Conservation (phyloP, 2,329 filamentous ascomycete genomes). For the Ampelomyces quisqualis region DNA sequence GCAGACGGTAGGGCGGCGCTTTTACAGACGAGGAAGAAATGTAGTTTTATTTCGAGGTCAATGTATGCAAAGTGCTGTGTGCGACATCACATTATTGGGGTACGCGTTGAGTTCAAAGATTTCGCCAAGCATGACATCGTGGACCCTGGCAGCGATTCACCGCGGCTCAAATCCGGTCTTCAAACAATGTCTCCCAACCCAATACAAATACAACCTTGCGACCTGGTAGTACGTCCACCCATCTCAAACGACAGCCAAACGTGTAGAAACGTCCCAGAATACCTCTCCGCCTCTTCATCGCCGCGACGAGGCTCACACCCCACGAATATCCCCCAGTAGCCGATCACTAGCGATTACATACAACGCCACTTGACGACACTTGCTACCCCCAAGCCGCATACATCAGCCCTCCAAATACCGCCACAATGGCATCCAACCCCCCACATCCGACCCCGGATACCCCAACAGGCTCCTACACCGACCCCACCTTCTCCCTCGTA, state of each 20-base stretch:
- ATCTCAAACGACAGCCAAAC: too few relatives aligned
- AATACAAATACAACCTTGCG: background rate
- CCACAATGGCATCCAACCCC: conserved; percentile 1
- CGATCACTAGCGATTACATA: too few relatives aligned
- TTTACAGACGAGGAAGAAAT: too few relatives aligned
- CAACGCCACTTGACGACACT: background rate
- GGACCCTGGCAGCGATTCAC: conserved; percentile 1
- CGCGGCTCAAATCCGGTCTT: conserved; percentile 1
- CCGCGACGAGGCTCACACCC: too few relatives aligned
- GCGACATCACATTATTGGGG: background rate
- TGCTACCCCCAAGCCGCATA: background rate
- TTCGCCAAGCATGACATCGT: background rate
- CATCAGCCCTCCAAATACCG: background rate
- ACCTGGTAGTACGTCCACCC: background rate
- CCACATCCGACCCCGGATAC: conserved; percentile 14
- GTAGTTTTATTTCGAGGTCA: background rate
- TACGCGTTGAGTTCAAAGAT: background rate
- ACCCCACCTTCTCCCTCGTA: conserved; percentile 75
- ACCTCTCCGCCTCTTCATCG: too few relatives aligned
- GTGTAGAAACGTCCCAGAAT: too few relatives aligned
- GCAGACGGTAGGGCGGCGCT: too few relatives aligned
- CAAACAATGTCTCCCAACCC: background rate
- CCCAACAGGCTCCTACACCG: conserved; percentile 51
- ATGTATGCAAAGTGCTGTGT: too few relatives aligned
- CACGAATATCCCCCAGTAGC: too few relatives aligned